Base-by-base conservation (phyloP, 2,329 filamentous ascomycete genomes). In the Microcyclosporella mali region DNA sequence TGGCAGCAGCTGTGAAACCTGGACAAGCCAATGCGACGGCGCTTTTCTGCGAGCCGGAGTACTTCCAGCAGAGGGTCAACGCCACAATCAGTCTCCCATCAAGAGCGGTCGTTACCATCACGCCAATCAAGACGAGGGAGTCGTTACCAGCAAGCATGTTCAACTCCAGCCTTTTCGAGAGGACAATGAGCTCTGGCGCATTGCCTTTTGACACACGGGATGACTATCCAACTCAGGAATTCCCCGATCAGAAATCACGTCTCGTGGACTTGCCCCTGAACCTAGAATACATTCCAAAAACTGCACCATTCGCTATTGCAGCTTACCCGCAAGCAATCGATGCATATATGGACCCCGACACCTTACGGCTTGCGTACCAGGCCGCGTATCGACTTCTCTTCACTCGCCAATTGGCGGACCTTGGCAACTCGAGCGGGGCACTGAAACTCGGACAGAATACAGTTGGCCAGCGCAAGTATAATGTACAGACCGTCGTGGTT, bases 31-130 rank as follows among this genome's bases (percentile, higher is more conserved):
- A 57, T 10, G 40, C 38, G 0, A 70, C 66, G 0, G 63, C 65
- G 0, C 16, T 70, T 0, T 77, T 68, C 36, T 77, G 73, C 36
- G 56, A 68, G 16, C 45, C 72, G 0, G 50, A 27, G 0, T 80
- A 78, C 42, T 70, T 66, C 37, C 60, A 65, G n/a, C 71, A 76
- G 30, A 10, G 59, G 0, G 71, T 74, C 0, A 53, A 58, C 0
- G 69, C 71, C 0, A 70, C 63, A 0, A 60, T 79, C 1, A 47
- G 56, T 4, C 42, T 51, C 3, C 56, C 58, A 0, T 41, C 44
- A 6, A 42, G 48, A 6, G 33, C 48, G 1, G 53, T 67, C 2
- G 7, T 59, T 10, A 34, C 39, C 2, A 19, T 47, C 2, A 31
- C 32, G 6, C 29, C 51, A 9, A 27, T 55, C 1, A 58, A 54